Percentiles rank a stretch among this genome's conserved stretches.
These are phyloP conservation scores for Naganishia sp. DNA, from an alignment of 1,284 basidiomycete genomes.

Conservation along the genomic window DNA sequence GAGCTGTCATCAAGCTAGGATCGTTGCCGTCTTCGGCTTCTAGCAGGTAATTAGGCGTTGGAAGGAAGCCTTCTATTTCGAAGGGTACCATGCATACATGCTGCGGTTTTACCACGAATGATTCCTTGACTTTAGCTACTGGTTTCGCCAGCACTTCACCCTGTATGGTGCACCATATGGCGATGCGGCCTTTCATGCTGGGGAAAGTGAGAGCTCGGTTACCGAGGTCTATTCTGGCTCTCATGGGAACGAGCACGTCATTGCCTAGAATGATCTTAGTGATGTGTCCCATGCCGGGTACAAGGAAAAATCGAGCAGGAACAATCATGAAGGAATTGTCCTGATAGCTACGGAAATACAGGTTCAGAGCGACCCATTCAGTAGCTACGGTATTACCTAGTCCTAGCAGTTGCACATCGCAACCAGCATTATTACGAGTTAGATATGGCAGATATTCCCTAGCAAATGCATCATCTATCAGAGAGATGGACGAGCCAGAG, in stretches of 20 bases:
- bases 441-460: conserved; percentile 6
- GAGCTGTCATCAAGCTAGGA: background rate
- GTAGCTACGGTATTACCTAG: background rate
- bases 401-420: conserved; percentile 12
- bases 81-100: background rate
- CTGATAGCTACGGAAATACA: too few relatives aligned
- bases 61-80: background rate
- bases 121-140: background rate
- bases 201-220: background rate
- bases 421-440: background rate
- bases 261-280: conserved; percentile 27
- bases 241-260: conserved; percentile 21
- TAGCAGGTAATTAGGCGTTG: background rate
- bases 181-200: background rate
- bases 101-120: background rate
- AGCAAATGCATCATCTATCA: conserved; percentile 16
- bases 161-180: background rate
- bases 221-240: conserved; percentile 23
- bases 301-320: too few relatives aligned
- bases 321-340: too few relatives aligned
- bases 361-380: too few relatives aligned
- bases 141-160: background rate
- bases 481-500: conserved; percentile 10
- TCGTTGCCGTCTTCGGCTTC: background rate
- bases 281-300: background rate